Evolutionary conservation across 768 basidiomycete genomes (phyloP).

Genomic region (Pisolithus albus): DNA sequence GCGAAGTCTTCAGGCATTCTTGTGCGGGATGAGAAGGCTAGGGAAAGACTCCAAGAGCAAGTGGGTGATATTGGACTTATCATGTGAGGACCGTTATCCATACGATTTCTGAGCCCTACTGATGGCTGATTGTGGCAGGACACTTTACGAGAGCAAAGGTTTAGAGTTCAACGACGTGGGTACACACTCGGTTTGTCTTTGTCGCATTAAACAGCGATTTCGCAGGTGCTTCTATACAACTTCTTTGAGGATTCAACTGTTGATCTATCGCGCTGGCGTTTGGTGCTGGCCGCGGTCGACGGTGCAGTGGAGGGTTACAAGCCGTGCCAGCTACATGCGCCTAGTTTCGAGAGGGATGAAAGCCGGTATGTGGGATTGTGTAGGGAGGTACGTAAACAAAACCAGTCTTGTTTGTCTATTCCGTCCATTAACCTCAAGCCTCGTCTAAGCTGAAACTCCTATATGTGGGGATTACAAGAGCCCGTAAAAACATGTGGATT

Average conservation of each 20-base stretch:
- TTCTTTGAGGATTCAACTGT: slow-evolving; percentile 63
- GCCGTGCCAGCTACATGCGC: slow-evolving; percentile 25
- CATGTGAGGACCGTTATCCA: slow-evolving; percentile 35
- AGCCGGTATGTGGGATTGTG: slow-evolving; percentile 49
- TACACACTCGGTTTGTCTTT: neutral
- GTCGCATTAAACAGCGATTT: neutral
- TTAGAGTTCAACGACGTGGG: slow-evolving; percentile 20
- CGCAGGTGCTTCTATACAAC: slow-evolving; percentile 64
- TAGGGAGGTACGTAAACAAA: slow-evolving; percentile 40
- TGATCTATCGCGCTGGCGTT: slow-evolving; percentile 50
- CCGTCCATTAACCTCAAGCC: neutral
- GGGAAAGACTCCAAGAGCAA: slow-evolving; percentile 38
- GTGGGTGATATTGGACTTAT: slow-evolving; percentile 56
- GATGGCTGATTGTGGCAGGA: slow-evolving; percentile 12
- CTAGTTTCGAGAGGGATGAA: slow-evolving; percentile 39
- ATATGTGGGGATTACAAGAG: slow-evolving; percentile 67
- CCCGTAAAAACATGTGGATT: slow-evolving; percentile 65
- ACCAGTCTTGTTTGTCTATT: neutral
- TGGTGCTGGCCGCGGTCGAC: slow-evolving; percentile 41
- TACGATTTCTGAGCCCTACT: neutral
- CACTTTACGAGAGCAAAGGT: slow-evolving; percentile 28
- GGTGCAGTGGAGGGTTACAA: slow-evolving; percentile 11
- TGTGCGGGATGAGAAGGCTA: slow-evolving; percentile 54
- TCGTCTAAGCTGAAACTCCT: slow-evolving; percentile 50
- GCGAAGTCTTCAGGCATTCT: slow-evolving; percentile 45